phyloP scores from a whole-genome alignment of 345 rosid genomes.

The Eucalyptus curtisii region DNA sequence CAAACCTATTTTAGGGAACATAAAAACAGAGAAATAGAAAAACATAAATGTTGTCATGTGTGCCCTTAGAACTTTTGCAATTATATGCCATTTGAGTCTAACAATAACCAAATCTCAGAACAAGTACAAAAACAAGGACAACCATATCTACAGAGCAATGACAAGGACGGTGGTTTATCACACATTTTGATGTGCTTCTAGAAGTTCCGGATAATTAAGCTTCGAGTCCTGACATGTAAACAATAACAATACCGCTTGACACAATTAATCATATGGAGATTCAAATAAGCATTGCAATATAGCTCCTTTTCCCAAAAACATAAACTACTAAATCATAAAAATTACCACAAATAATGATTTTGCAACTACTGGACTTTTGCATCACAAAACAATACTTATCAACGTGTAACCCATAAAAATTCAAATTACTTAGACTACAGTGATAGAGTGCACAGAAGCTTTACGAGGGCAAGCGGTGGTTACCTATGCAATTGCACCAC shows the following conservation, averaged over 20 bases:
- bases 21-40: too few species aligned
- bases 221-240: not conserved
- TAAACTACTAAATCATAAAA: not conserved
- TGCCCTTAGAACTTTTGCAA: too few species aligned
- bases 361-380: not conserved
- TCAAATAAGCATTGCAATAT: not conserved
- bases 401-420: not conserved
- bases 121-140: too few species aligned
- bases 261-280: not conserved
- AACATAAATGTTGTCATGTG: too few species aligned
- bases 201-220: too few species aligned
- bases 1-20: rapidly evolving
- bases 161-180: too few species aligned
- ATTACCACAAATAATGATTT: not conserved
- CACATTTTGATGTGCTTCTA: too few species aligned
- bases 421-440: not conserved
- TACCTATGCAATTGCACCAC: not conserved
- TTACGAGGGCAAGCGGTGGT: not conserved
- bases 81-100: too few species aligned
- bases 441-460: not conserved
- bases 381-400: not conserved
- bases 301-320: not conserved
- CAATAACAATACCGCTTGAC: not conserved
- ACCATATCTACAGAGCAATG: too few species aligned
- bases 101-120: too few species aligned